Evolutionary conservation across 768 basidiomycete species (phyloP), one percentile per base, ranked within the genome.

Genomic region (Lyophyllum decastes): DNA sequence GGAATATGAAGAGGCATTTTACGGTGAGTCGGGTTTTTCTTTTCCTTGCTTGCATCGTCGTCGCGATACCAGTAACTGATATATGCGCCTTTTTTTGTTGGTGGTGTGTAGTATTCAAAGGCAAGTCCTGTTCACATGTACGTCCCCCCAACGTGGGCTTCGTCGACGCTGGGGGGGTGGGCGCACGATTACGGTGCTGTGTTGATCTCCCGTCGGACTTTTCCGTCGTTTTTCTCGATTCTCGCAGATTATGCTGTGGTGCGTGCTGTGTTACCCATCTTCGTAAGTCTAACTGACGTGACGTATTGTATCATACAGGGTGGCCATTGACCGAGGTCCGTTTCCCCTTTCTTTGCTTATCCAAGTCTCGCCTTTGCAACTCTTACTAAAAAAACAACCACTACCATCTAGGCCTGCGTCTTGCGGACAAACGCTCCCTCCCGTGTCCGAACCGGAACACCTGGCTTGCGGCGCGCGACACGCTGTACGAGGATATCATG

Each of bases 401-500:
- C n/a, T n/a, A n/a, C n/a, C n/a, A n/a, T n/a, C n/a, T n/a, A 87
- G 87, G 90, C 5, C 79, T 98, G 5, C 90, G 96, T 10, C 81
- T 99, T 22, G 93, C 95, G 2, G 95, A 98, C 34, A 99, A 99
- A 73, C 86, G 96, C 17, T 94, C 92, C 0, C 79, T 99, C 2
- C 96, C 96, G 6, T 92, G 90, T 68, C 90, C 89, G 0, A 81
- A 80, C 14, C 84, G 89, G 17, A 69, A 69, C 43, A 79, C 83
- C 53, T 97, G 95, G 95, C 70, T 88, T 17, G 76, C 73, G 1
- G 84, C 88, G 2, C 84, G 95, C 19, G 95, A 98, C 65, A 72
- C 78, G 5, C 73, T 98, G 6, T 99, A 98, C 71, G 96, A 98
- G 70, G 89, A 97, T 61, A 90, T 98, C 62, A 94, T 95, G 90